Evolutionary conservation across 2,329 filamentous ascomycete genomes (phyloP), one percentile per base, ranked within the genome.

Genomic region (Escovopsis sp.): DNA sequence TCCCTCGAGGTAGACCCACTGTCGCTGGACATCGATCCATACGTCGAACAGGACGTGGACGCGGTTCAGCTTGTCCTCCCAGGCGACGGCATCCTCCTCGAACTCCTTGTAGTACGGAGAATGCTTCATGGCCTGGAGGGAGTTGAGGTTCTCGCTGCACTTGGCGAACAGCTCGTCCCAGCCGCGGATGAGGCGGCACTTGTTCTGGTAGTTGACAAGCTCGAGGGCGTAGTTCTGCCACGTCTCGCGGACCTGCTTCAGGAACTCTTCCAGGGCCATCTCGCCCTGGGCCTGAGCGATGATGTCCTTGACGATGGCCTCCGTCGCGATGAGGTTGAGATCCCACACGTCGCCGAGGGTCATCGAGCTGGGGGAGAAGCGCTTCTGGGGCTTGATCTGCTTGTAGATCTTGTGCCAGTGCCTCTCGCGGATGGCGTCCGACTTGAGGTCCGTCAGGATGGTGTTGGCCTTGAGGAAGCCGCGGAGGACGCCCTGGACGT

Each of bases 51-150:
- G 70, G 13, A 98, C 85, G 53, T 98, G 90, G 3, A 98, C 86
- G 31, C 90, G 77, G 56, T 96, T 99, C 18, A 99, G 70, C 56
- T 93, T 94, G 60, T 98, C 92, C 59, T 98, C 92, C 90, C 90
- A 98, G 1, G 81, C 74, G 1, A 86, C 81, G 6, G 92, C 92
- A 48, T 98, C 90, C 49, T 98, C 90, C 54, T 98, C 90, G 43
- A 99, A 99, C 49, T 96, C 88, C 57, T 94, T 96, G 68, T 94
- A 98, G 58, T 98, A 98, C 0, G 90, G 90, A 5, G 90, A 99
- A 57, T 98, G 88, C 53, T 85, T 81, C 92, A 99, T 99, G 17
- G 90, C 90, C 58, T 96, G 90, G 33, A 99, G 65, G 5, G 90
- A 96, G 61, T 94, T 96, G 38, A 98, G 62, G 49, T 99, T 93